Conservation (phyloP, 306 rosid genomes). For the Inga oerstediana region DNA sequence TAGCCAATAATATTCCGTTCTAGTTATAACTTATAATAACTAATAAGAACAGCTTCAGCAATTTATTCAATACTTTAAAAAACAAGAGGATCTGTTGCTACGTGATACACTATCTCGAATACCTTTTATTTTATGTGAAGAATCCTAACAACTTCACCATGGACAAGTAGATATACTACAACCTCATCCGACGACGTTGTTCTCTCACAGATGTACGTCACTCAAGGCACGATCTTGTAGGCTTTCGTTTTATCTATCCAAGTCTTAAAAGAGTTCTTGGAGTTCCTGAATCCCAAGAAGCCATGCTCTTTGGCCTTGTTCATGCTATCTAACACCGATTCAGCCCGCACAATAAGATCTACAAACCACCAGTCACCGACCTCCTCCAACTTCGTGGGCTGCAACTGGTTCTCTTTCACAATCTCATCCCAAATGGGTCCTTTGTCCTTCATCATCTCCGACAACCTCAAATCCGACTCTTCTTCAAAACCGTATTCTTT, state of each 20-base stretch:
- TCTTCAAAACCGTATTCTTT: slow-evolving; percentile 56
- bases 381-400: slow-evolving; percentile 48
- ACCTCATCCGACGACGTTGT: no score
- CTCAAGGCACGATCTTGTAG: slow-evolving; percentile 58
- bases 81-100: no score
- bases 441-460: slow-evolving; percentile 60
- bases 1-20: no score
- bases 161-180: no score
- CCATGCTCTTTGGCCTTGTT: slow-evolving; percentile 75
- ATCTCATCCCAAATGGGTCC: slow-evolving; percentile 58
- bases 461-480: slow-evolving; percentile 38
- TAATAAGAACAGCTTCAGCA: no score
- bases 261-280: slow-evolving; percentile 42
- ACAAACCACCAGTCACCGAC: slow-evolving; percentile 63
- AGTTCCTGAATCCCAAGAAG: slow-evolving; percentile 68
- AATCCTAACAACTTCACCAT: no score
- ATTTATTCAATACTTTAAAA: no score
- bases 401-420: slow-evolving; percentile 53
- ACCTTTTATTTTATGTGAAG: no score
- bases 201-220: no score
- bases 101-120: no score
- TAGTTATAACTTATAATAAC: no score
- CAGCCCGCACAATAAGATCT: slow-evolving; percentile 30
- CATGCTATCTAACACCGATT: slow-evolving; percentile 41
- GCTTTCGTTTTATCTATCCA: slow-evolving; percentile 57